phyloP scores from a whole-genome alignment of 176 grass and related monocot species.

The Microstegium vimineum region DNA sequence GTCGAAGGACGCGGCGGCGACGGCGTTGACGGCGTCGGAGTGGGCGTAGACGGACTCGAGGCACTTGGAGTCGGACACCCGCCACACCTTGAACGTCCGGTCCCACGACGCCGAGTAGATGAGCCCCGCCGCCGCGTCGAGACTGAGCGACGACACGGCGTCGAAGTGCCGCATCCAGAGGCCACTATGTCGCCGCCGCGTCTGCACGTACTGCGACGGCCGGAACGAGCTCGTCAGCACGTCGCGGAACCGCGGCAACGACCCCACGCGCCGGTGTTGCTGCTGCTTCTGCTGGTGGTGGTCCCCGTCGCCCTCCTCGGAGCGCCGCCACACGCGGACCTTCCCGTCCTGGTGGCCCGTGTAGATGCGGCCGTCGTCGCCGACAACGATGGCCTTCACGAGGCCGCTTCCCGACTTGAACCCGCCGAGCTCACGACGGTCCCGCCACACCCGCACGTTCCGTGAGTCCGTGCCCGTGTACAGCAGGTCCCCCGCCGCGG shows the following conservation, averaged over 20 bases:
- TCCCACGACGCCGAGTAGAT: constrained; percentile 91
- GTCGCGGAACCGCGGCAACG: constrained; percentile 56
- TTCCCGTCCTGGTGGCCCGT: constrained; percentile 91
- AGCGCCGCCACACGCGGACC: constrained; percentile 68
- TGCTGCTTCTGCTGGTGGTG: too few relatives aligned
- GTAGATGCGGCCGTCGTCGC: constrained; percentile 46
- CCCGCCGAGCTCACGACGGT: constrained; percentile 47
- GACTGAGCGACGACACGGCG: constrained; percentile 64
- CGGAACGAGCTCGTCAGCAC: constrained; percentile 45
- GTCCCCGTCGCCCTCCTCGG: too few relatives aligned
- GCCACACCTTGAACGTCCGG: constrained; percentile 79
- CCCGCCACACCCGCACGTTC: constrained; percentile 68
- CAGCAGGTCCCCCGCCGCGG: constrained; percentile 46
- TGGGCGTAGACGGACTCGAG: constrained; percentile 70
- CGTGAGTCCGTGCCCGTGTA: constrained; percentile 84
- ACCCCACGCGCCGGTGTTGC: constrained; percentile 47
- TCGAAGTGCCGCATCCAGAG: constrained; percentile 77
- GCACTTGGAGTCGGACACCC: constrained; percentile 66
- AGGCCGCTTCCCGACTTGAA: constrained; percentile 68
- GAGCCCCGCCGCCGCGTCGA: constrained; percentile 56
- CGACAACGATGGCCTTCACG: constrained; percentile 68
- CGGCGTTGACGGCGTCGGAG: constrained; percentile 73
- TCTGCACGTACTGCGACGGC: constrained; percentile 57
- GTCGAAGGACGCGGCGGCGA: constrained; percentile 43
- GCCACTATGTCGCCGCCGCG: constrained; percentile 18